These are phyloP conservation scores for Amanita molliuscula DNA, from an alignment of 768 basidiomycete genomes.

Conservation along the genomic window DNA sequence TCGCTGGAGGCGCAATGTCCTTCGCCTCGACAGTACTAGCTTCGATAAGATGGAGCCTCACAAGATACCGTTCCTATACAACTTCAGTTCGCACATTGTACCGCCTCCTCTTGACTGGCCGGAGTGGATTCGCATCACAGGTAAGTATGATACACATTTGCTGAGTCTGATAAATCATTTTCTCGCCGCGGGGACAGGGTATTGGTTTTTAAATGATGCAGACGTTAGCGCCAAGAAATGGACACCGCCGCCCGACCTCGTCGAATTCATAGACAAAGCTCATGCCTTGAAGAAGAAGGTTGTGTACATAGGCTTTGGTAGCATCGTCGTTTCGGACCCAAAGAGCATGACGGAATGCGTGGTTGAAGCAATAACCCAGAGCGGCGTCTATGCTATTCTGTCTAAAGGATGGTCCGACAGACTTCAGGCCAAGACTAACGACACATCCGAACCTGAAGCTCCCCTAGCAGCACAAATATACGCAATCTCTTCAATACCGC, in stretches of 20 bases:
- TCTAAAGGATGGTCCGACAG: conserved; percentile 99
- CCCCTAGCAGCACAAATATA: conserved; percentile 74
- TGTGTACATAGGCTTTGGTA: conserved; percentile 96
- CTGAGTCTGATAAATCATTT: conserved; percentile 1
- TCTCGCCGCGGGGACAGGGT: conserved; percentile 40
- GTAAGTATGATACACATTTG: conserved; percentile 22
- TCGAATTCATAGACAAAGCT: conserved; percentile 77
- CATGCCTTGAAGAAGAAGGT: conserved; percentile 73
- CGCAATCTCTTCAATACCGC: conserved; percentile 77
- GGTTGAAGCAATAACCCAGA: conserved; percentile 76
- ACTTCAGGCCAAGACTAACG: conserved; percentile 52
- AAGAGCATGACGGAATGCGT: conserved; percentile 87
- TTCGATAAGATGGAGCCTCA: conserved; percentile 96
- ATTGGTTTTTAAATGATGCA: conserved; percentile 95
- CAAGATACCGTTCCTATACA: conserved; percentile 96
- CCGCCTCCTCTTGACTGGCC: conserved; percentile 97
- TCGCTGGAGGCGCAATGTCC: conserved; percentile 73
- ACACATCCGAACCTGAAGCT: conserved; percentile 54
- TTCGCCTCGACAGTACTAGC: conserved; percentile 72
- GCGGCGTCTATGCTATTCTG: conserved; percentile 85
- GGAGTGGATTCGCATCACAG: conserved; percentile 94
- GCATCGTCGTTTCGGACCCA: conserved; percentile 94
- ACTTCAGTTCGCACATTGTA: conserved; percentile 86
- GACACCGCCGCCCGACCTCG: conserved; percentile 71
- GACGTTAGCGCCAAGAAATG: conserved; percentile 86